Evolutionary conservation across 1,284 basidiomycete species (phyloP).

Genomic region (Ustilago trichophora): DNA sequence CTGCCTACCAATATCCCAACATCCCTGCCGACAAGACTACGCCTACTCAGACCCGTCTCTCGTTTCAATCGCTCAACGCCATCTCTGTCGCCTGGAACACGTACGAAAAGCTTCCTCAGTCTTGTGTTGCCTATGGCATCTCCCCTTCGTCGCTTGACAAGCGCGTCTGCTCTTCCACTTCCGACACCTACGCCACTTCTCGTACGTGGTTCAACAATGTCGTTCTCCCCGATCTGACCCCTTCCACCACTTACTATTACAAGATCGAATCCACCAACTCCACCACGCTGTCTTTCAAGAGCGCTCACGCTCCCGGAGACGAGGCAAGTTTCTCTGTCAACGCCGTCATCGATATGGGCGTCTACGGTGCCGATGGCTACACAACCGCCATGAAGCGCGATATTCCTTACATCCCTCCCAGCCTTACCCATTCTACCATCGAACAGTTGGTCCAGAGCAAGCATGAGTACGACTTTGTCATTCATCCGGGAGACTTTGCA

Average conservation of each 20-base stretch:
- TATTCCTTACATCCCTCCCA: conserved; percentile 30
- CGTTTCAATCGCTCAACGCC: conserved; percentile 34
- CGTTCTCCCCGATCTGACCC: conserved; percentile 24
- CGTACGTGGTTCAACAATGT: conserved; percentile 55
- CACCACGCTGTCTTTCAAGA: conserved; percentile 34
- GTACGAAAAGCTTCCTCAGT: conserved; percentile 27
- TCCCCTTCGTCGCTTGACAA: conserved; percentile 7
- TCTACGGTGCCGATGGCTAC: conserved; percentile 65
- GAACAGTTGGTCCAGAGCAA: conserved; percentile 23
- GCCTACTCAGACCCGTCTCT: conserved; percentile 43
- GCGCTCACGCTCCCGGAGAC: conserved; percentile 26
- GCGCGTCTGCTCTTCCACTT: conserved; percentile 30
- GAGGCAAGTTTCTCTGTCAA: conserved; percentile 51
- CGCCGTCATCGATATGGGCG: conserved; percentile 66
- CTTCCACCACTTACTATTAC: conserved; percentile 54
- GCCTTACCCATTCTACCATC: conserved; percentile 38
- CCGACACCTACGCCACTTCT: conserved; percentile 50
- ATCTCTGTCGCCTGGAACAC: conserved; percentile 56
- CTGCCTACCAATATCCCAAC: conserved; percentile 26
- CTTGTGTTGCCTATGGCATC: conserved; percentile 44
- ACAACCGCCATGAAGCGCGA: conserved; percentile 48
- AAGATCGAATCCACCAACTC: conserved; percentile 42
- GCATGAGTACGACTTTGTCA: conserved; percentile 39
- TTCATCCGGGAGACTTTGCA: conserved; percentile 65
- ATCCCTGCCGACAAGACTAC: conserved; percentile 49